A percentile compares a stretch with the other conserved stretches of the same genome.
These are phyloP conservation scores for Mallotus japonicus DNA, from an alignment of 441 rosid species.

Conservation along the genomic window DNA sequence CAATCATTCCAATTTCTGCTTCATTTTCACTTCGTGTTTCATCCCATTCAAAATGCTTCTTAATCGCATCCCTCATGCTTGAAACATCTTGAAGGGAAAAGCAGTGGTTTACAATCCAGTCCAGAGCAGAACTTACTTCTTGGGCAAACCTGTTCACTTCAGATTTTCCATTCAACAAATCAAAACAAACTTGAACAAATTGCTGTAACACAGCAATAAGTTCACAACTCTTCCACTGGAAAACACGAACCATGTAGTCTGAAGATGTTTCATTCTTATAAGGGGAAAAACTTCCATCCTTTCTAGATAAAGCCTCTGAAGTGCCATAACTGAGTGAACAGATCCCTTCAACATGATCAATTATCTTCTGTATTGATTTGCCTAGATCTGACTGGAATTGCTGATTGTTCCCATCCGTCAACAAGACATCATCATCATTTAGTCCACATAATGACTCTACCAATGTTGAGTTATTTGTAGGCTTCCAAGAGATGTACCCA, in stretches of 20 bases:
- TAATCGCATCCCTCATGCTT: slow-evolving; percentile 65
- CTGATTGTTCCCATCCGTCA: slow-evolving; percentile 24
- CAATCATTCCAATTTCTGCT: slow-evolving; percentile 36
- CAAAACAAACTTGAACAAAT: slow-evolving; percentile 61
- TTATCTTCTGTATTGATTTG: slow-evolving; percentile 57
- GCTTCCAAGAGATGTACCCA: slow-evolving; percentile 36
- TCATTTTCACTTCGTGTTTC: slow-evolving; percentile 58
- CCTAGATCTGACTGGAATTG: slow-evolving; percentile 39
- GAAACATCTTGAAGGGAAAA: slow-evolving; percentile 79
- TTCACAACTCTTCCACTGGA: slow-evolving; percentile 84
- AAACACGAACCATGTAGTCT: slow-evolving; percentile 61
- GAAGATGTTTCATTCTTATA: slow-evolving; percentile 42
- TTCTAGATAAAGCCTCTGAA: slow-evolving; percentile 27
- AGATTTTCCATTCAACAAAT: slow-evolving; percentile 50
- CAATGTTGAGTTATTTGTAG: slow-evolving; percentile 26
- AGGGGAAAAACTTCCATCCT: slow-evolving; percentile 36
- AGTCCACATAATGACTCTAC: slow-evolving; percentile 26
- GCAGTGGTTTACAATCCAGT: slow-evolving; percentile 76
- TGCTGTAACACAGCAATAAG: slow-evolving; percentile 45
- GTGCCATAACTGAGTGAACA: slow-evolving; percentile 26
- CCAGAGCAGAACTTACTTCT: slow-evolving; percentile 61
- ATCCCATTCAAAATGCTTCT: slow-evolving; percentile 64
- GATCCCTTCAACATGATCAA: slow-evolving; percentile 60
- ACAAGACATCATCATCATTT: slow-evolving; percentile 23
- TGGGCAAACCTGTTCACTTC: slow-evolving; percentile 50